Evolutionary conservation across 2,329 filamentous ascomycete genomes (phyloP), one percentile per base, ranked within the genome.

Genomic region (Penicillium brasilianum): DNA sequence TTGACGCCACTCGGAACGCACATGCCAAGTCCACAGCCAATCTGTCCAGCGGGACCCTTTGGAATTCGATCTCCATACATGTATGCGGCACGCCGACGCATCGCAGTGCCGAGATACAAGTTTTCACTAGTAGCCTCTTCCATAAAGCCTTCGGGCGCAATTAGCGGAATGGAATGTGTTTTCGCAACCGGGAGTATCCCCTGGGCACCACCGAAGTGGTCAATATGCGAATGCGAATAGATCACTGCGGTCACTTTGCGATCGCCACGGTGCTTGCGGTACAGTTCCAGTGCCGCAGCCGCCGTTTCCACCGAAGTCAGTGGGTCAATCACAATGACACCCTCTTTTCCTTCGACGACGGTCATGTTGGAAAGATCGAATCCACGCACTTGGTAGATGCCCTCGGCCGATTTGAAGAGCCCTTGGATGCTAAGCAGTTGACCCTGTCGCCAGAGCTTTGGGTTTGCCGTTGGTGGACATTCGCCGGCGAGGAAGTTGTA

Each of bases 341-440:
- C 76, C 44, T 68, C 64, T 6, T 69, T 61, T 20, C 71, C 71
- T 59, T 80, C 74, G 1, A 80, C 66, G 39, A 81, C 61, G 16
- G 75, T 80, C 67, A 78, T 78, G 64, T 81, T 79, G 18, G 78
- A 74, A 11, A 81, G 53, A 57, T 81, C 79, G 11, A 79, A 67
- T 1, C 73, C 78, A 22, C 78, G 76, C 7, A 80, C 65, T 66
- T 81, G 78, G 60, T 79, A 81, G 14, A 81, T 76, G 7, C 74
- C 72, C 0, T 61, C 56, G 0, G 59, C 64, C 25, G 81, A 70
- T 37, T 76, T 57, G 60, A 71, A 81, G 1, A 81, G 70, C 0
- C 79, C 72, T 49, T 77, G 71, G 20, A 68, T 72, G 16, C 61
- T 64, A 28, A 59, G 64, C 10, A 78, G 67, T 58, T 76, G 71